Evolutionary conservation across 2,329 filamentous ascomycete genomes (phyloP), one percentile per base, ranked within the genome.

Genomic region (Acephala macrosclerotiorum): DNA sequence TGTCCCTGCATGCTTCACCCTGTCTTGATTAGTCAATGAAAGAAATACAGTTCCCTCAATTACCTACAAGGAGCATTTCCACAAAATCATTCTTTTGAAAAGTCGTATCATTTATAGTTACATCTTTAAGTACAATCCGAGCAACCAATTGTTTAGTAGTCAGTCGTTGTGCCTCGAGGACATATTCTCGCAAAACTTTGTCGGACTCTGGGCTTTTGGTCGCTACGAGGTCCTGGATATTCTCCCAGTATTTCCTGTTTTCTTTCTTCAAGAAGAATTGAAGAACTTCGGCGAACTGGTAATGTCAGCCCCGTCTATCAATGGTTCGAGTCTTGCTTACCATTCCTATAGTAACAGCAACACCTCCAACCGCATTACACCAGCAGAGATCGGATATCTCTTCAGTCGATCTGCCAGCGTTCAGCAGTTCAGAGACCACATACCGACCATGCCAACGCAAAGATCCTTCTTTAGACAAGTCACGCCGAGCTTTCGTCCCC

Each of bases 351-450:
- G 49, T 22, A 8, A 63, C 61, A 14, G 22, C 55, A 22, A 53
- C 45, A 16, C 61, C 61, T 16, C 38, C 61, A 9, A 63, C 49
- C 16, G 49, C 49, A 16, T 26, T 61, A 38, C 56, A 60, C 58
- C 58, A 57, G 22, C 42, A 58, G 7, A 63, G 49, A 36, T 87
- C 85, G 0, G 84, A 79, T 0, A 90, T 77, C 61, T 94, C 89
- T 25, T 87, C 82, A 2, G 83, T 79, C 62, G 81, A 86, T 65
- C 91, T 76, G 0, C 91, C 91, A 18, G 81, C 80, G 73, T 90
- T 89, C 25, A 88, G 79, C 38, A 94, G 78, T 1, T 83, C 84
- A 72, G 88, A 88, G 71, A 92, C 82, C 75, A 92, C 81, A 42
- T 87, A 83, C 26, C 83, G 81, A 6, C 91, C 91, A 64, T 91